These are phyloP conservation scores for Phytophthora pseudosyringae DNA, from an alignment of 352 stramenopile species.

Conservation along the genomic window DNA sequence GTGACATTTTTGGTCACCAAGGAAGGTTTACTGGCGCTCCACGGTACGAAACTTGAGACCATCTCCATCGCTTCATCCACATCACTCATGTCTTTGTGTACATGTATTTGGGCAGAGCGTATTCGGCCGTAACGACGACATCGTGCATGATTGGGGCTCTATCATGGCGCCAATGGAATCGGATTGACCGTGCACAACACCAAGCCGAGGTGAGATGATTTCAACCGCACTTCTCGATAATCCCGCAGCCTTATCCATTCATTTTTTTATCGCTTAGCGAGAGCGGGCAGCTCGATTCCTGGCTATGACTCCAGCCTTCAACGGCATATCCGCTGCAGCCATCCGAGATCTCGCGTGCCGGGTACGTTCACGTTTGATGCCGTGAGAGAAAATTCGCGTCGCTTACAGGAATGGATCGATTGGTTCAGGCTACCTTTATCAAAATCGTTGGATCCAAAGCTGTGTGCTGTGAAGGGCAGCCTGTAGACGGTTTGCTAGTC, in stretches of 20 bases:
- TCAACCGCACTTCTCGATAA: not conserved
- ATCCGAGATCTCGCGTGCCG: slow-evolving; percentile 36
- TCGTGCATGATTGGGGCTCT: slow-evolving; percentile 36
- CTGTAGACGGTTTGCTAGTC: slow-evolving; percentile 59
- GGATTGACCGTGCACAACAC: slow-evolving; percentile 39
- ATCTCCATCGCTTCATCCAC: not conserved
- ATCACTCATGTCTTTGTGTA: not conserved
- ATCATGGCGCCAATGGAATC: slow-evolving; percentile 40
- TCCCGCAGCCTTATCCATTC: not conserved
- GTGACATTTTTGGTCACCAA: slow-evolving; percentile 42
- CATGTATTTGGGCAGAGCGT: slow-evolving; percentile 19
- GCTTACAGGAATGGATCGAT: not conserved
- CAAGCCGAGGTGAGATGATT: slow-evolving; percentile 31
- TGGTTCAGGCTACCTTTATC: slow-evolving; percentile 34
- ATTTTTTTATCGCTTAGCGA: slow-evolving; percentile 27
- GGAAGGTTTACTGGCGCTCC: slow-evolving; percentile 25
- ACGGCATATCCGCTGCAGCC: slow-evolving; percentile 35
- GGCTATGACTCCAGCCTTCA: slow-evolving; percentile 47
- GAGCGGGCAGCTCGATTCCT: slow-evolving; percentile 45
- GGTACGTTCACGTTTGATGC: slow-evolving; percentile 20
- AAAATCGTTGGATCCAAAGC: slow-evolving; percentile 64
- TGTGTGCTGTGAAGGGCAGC: slow-evolving; percentile 61
- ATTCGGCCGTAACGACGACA: slow-evolving; percentile 36
- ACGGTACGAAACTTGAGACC: slow-evolving; percentile 17
- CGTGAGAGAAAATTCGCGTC: not conserved